Base-by-base conservation (phyloP, 345 rosid genomes). In the Geranium rotundifolium region DNA sequence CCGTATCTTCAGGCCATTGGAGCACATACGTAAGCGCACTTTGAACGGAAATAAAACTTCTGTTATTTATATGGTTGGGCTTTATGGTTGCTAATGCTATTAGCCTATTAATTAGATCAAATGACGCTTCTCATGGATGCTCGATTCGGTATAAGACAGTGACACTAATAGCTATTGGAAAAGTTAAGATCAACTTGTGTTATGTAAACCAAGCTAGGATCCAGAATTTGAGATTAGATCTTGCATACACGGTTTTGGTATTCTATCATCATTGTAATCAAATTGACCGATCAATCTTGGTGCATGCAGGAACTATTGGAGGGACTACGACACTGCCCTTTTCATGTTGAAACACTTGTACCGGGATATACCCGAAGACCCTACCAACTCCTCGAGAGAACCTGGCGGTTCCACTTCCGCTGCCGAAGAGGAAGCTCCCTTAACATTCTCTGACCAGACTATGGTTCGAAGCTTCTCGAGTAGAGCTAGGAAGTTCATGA, bases 1-100 rank as follows among this genome's bases (percentile, higher is more conserved):
- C 91, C 96, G 23, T 93, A 90, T 82, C 70, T 93, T 58, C 96
- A 91, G 72, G 99, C 97, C 67, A 81, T 93, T 57, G 97, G 99
- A 71, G 60, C 96, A 15, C 96, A 90, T 69, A 90, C 97, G 99
- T 90, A 81, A 23, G 27, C 83, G 97, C 73, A 29, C 58, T 54
- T 54, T 57, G 15, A 57, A 57, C 59, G 12, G 7, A 4, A 9
- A 41, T 41, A 12, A 41, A 12, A 41, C 50, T 41, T 41, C 13
- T 3, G 10, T 41, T 41, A 41, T 41, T 41, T 41, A 41, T 41
- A 41, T 13, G 27, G 27, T 23, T 23, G 27, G 27, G 27, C 27
- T 23, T 23, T 23, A 23, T 23, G 1, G 27, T 23, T 23, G 2
- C 27, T n/a, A n/a, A n/a, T n/a, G n/a, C n/a, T n/a, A n/a, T n/a